Evolutionary conservation across 441 rosid species (phyloP), one percentile per base, ranked within the genome.

Genomic region (Isatis lusitanica): DNA sequence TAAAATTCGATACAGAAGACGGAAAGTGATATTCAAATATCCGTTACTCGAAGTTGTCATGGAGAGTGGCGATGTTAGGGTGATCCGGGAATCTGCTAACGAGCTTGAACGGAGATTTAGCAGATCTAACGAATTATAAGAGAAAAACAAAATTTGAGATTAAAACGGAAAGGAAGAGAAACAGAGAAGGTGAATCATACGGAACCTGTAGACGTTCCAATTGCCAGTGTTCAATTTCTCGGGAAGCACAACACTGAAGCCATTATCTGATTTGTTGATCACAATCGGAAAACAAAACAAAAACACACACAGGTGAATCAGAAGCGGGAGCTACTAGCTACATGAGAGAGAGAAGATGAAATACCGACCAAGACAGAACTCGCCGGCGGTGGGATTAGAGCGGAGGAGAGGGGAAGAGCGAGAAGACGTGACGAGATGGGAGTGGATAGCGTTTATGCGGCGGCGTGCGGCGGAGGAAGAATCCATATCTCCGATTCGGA

Each of bases 131-230:
- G 68, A 36, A 60, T 62, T 26, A 21, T 61, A 16, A 59, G 57
- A 33, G 31, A 74, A n/a, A 39, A 68, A 15, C 74, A 30, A 66
- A 21, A 12, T 43, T 31, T 39, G 66, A 68, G 24, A 73, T 13
- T 21, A 60, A 40, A 21, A n/a, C 33, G 16, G 10, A 13, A 26
- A 38, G 3, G 21, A 33, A 51, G 4, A 24, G 9, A 58, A 43
- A 10, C 51, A 59, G 28, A 40, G 39, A 66, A 5, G 66, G 15
- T 17, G 52, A 26, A 62, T 47, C 7, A 62, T 52, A 12, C 42
- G 66, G 1, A 11, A 93, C 99, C 98, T 88, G 87, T 89, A 96
- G 4, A 96, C 99, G 72, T 90, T 89, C 99, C 98, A 96, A 74
- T 88, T 87, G 46, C 97, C 99, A 1, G 91, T 83, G 44, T 85